Percentiles rank a stretch among this genome's conserved stretches.
These are phyloP conservation scores for Phytophthora pistaciae DNA, from an alignment of 352 stramenopile genomes.

Conservation along the genomic window DNA sequence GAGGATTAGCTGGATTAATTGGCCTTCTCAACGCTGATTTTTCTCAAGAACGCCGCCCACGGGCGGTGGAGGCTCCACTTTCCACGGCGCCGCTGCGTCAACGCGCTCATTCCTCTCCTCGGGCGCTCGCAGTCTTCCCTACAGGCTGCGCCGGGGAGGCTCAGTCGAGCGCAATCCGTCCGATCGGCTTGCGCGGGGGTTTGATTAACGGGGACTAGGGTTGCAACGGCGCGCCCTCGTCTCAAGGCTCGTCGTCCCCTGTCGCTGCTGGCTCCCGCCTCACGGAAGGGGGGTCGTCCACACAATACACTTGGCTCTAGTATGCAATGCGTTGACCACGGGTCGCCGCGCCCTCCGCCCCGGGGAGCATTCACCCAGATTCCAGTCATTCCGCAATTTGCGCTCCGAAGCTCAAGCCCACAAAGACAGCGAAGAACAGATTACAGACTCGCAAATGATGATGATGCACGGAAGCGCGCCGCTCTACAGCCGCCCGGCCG, in stretches of 20 bases:
- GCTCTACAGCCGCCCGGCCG: conserved; percentile 13
- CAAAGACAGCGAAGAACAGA: background rate
- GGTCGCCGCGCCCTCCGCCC: conserved; percentile 1
- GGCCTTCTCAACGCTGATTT: conserved; percentile 4
- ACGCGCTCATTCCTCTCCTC: background rate
- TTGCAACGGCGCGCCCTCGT: conserved; percentile 25
- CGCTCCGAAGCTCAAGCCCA: conserved; percentile 27
- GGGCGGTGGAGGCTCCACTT: background rate
- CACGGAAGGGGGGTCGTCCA: conserved; percentile 12
- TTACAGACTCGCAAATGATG: conserved; percentile 18
- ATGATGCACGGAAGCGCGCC: conserved; percentile 34
- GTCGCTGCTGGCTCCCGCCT: conserved; percentile 38
- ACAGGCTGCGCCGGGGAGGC: background rate
- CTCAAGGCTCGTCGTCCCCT: conserved; percentile 19
- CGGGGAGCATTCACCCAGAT: conserved; percentile 4
- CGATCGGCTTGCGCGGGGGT: background rate
- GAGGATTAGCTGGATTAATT: conserved; percentile 6
- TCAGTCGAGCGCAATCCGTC: background rate
- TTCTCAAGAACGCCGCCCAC: background rate
- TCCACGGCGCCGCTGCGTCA: background rate
- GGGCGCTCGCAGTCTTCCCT: background rate
- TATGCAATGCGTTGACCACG: background rate
- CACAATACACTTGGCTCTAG: background rate
- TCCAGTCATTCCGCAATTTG: conserved; percentile 36
- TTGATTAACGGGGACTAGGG: conserved; percentile 31